These are phyloP conservation scores for Gremmenia infestans DNA, from an alignment of 2,329 filamentous ascomycete genomes.

Conservation along the genomic window DNA sequence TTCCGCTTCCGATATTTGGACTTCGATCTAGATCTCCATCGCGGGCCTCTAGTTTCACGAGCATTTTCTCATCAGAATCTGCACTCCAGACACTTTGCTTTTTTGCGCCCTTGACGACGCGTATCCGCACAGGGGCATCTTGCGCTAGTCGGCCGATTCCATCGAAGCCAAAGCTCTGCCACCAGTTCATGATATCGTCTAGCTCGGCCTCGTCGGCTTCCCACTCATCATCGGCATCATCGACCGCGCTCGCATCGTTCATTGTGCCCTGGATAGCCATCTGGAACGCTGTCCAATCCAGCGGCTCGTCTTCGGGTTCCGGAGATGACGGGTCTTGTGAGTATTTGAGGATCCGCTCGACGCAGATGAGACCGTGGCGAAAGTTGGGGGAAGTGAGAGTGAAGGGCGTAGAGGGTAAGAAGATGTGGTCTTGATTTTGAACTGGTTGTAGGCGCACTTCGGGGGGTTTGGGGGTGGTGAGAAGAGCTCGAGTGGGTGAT, in stretches of 20 bases:
- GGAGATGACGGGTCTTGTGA: slow-evolving; percentile 7
- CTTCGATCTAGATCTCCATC: neutral
- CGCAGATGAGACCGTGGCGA: slow-evolving; percentile 51
- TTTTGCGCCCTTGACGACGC: neutral
- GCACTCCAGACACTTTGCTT: neutral
- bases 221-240: slow-evolving; percentile 12
- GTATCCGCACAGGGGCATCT: neutral
- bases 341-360: slow-evolving; percentile 41
- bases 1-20: neutral
- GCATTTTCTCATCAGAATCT: neutral
- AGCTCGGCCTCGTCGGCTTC: slow-evolving; percentile 18
- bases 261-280: slow-evolving; percentile 57
- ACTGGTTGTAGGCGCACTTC: neutral
- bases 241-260: slow-evolving; percentile 31
- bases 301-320: slow-evolving; percentile 39
- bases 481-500: slow-evolving; percentile 1
- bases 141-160: slow-evolving; percentile 1
- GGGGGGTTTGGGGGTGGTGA: neutral
- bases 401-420: slow-evolving; percentile 38
- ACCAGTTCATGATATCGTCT: slow-evolving; percentile 24
- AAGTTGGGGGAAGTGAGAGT: slow-evolving; percentile 46
- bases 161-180: slow-evolving; percentile 17
- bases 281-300: slow-evolving; percentile 63
- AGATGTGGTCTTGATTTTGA: slow-evolving; percentile 32
- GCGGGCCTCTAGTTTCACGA: neutral